Conservation (phyloP, 768 basidiomycete species). For the Hericium erinaceus region DNA sequence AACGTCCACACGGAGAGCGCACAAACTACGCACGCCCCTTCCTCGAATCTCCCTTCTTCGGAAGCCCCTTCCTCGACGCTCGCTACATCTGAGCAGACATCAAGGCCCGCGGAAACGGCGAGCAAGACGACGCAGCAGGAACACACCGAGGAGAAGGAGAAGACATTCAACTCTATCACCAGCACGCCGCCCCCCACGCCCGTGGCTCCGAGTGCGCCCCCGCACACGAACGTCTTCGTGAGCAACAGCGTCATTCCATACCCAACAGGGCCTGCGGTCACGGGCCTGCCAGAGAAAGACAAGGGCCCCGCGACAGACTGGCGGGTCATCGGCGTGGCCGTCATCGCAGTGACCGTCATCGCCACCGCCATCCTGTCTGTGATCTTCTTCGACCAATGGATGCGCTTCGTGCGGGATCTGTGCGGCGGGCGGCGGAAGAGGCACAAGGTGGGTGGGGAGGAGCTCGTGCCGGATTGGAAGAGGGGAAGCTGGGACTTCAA, state of each 20-base stretch:
- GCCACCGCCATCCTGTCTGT: slow-evolving; percentile 44
- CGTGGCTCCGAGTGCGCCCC: not conserved
- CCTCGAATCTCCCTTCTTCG: not conserved
- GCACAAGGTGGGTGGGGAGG: slow-evolving; percentile 32
- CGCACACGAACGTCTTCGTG: not conserved
- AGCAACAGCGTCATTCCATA: not conserved
- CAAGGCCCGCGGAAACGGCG: not conserved
- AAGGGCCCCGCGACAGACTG: slow-evolving; percentile 27
- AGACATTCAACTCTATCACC: not conserved
- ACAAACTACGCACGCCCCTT: not conserved
- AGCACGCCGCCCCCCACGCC: not conserved
- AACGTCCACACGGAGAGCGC: not conserved
- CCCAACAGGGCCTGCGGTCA: not conserved
- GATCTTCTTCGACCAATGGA: slow-evolving; percentile 68
- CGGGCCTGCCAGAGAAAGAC: not conserved
- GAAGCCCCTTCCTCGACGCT: not conserved
- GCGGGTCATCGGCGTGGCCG: slow-evolving; percentile 62
- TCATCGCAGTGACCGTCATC: slow-evolving; percentile 53
- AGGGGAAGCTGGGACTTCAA: slow-evolving; percentile 48
- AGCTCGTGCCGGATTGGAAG: slow-evolving; percentile 56
- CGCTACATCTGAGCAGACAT: not conserved
- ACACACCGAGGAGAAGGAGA: not conserved
- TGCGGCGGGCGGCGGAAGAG: slow-evolving; percentile 27
- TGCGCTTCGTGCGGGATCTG: slow-evolving; percentile 47
- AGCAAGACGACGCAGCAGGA: not conserved